Evolutionary conservation across 1,139 yeast genomes (phyloP).

Genomic region (Pichia sp.): DNA sequence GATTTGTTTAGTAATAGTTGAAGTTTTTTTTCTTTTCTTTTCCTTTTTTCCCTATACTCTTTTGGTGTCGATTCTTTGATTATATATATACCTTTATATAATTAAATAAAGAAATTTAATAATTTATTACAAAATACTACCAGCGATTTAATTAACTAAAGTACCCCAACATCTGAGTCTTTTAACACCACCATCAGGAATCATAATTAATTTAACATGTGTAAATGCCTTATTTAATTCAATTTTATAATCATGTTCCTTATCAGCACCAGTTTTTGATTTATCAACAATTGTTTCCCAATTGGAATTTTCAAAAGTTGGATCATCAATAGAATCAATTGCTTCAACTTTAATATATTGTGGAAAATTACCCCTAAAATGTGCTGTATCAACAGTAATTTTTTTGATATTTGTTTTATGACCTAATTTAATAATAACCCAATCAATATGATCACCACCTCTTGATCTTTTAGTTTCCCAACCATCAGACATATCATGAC

Average conservation of each 20-base stretch:
- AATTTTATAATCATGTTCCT: conserved; percentile 56
- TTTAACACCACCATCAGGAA: conserved; percentile 96
- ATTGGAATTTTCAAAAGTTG: conserved; percentile 34
- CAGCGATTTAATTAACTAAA: conserved; percentile 7
- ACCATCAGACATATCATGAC: conserved; percentile 94
- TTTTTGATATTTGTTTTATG: conserved; percentile 49
- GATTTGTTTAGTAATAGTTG: too few species aligned
- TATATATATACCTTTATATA: too few species aligned
- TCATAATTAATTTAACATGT: conserved; percentile 72
- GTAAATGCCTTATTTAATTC: conserved; percentile 34
- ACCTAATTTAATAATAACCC: conserved; percentile 82
- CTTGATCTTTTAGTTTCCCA: conserved; percentile 97
- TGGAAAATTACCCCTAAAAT: conserved; percentile 90
- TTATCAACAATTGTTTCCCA: conserved; percentile 68
- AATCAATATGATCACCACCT: conserved; percentile 75
- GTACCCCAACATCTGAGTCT: conserved; percentile 78
- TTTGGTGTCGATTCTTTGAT: too few species aligned
- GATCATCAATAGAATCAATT: conserved; percentile 34
- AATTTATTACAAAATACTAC: background rate
- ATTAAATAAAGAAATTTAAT: too few species aligned
- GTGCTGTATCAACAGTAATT: conserved; percentile 81
- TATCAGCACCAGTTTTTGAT: conserved; percentile 71
- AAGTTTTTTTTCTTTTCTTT: too few species aligned
- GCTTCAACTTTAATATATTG: conserved; percentile 65
- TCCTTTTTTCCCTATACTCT: too few species aligned